Conservation (phyloP, 176 grass and related monocot genomes). For the Canna indica region DNA sequence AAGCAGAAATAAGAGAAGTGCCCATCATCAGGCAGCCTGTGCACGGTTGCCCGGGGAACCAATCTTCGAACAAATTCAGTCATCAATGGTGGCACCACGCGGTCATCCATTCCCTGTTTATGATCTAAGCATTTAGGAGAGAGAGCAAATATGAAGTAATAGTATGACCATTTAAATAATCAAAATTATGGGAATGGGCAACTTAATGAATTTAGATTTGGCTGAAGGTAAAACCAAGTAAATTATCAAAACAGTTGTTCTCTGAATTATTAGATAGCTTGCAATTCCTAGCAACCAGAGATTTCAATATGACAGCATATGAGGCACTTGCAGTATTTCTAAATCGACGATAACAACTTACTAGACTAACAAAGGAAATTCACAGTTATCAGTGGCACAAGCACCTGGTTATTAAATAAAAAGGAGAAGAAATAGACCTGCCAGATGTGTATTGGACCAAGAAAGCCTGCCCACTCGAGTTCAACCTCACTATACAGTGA, state of each 20-base stretch:
- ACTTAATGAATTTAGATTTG: too few relatives aligned
- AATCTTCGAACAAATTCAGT: slow-evolving; percentile 54
- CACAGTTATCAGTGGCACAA: too few relatives aligned
- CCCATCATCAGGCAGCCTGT: slow-evolving; percentile 65
- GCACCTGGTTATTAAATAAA: not conserved
- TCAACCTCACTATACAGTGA: slow-evolving; percentile 59
- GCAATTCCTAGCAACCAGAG: not conserved
- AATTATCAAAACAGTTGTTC: too few relatives aligned
- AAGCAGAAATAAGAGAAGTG: slow-evolving; percentile 97
- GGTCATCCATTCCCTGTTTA: slow-evolving; percentile 81
- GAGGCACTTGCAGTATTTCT: too few relatives aligned
- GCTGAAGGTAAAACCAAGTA: too few relatives aligned
- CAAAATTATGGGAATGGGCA: too few relatives aligned
- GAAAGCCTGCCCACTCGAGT: slow-evolving; percentile 79
- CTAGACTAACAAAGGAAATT: too few relatives aligned
- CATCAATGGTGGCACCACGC: slow-evolving; percentile 62
- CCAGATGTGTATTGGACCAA: slow-evolving; percentile 94
- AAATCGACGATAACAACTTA: too few relatives aligned
- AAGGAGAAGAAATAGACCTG: slow-evolving; percentile 47
- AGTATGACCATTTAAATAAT: not conserved
- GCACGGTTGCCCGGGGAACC: slow-evolving; percentile 71
- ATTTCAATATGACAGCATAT: not conserved
- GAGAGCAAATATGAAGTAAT: not conserved
- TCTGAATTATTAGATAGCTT: too few relatives aligned
- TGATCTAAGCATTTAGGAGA: not conserved